Percentiles rank a stretch among this genome's conserved stretches.
Evolutionary conservation across 352 stramenopile genomes (phyloP).

Genomic region (Elongisporangium prolatum): DNA sequence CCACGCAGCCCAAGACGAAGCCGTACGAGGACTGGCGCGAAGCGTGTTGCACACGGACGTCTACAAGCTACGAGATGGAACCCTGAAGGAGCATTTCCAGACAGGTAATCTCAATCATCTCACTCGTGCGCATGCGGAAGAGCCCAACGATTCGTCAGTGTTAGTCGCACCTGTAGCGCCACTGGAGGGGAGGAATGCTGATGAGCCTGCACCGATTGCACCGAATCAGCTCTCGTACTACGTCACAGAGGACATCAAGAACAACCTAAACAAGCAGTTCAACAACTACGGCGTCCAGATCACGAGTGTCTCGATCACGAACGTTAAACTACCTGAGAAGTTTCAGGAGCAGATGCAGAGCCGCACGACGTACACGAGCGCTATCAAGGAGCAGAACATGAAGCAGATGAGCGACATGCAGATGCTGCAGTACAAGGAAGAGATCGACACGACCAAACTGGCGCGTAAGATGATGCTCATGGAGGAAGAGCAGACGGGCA

Average conservation of each 20-base stretch:
- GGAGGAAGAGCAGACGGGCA: slow-evolving; percentile 60
- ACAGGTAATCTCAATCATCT: slow-evolving; percentile 32
- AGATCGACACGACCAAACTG: slow-evolving; percentile 51
- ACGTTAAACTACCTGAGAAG: slow-evolving; percentile 50
- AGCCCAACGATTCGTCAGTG: not conserved
- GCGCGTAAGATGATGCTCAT: slow-evolving; percentile 49
- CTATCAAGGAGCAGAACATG: slow-evolving; percentile 75
- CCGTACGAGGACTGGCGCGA: slow-evolving; percentile 71
- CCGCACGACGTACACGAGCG: slow-evolving; percentile 58
- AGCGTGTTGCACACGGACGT: slow-evolving; percentile 87
- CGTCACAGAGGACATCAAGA: slow-evolving; percentile 69
- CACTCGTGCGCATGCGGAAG: slow-evolving; percentile 6
- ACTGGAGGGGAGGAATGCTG: not conserved
- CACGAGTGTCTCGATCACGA: slow-evolving; percentile 67
- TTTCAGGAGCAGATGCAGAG: slow-evolving; percentile 70
- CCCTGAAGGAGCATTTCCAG: slow-evolving; percentile 59
- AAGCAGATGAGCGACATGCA: slow-evolving; percentile 79
- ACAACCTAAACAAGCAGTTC: slow-evolving; percentile 71
- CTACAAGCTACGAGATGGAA: slow-evolving; percentile 76
- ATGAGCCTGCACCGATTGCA: slow-evolving; percentile 3
- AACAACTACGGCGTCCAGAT: slow-evolving; percentile 74
- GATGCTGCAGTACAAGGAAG: slow-evolving; percentile 54
- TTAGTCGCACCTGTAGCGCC: not conserved
- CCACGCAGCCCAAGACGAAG: slow-evolving; percentile 76
- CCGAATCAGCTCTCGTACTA: slow-evolving; percentile 23